phyloP scores from a whole-genome alignment of 352 stramenopile genomes.

The Phytophthora sp. region DNA sequence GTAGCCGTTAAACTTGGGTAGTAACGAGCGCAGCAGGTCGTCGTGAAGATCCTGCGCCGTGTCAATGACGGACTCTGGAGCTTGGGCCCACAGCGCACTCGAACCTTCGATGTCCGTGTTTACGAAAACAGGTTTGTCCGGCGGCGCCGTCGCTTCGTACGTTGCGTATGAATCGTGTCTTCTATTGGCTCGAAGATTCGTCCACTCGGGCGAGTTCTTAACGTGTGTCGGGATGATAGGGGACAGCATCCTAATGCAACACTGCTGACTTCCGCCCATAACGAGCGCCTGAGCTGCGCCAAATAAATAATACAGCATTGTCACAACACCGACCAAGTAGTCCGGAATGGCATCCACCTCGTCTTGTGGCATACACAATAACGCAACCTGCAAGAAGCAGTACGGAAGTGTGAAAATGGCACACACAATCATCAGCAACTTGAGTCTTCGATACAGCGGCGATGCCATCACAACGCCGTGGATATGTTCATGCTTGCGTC shows the following conservation, averaged over 20 bases:
- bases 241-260: constrained; percentile 56
- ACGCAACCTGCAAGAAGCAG: constrained; percentile 52
- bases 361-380: constrained; percentile 50
- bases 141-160: constrained; percentile 41
- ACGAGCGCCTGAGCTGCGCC: constrained; percentile 65
- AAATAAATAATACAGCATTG: constrained; percentile 75
- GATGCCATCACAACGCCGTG: constrained; percentile 72
- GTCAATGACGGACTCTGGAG: constrained; percentile 60
- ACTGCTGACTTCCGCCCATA: constrained; percentile 73
- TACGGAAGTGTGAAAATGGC: constrained; percentile 75
- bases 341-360: constrained; percentile 57
- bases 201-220: constrained; percentile 60
- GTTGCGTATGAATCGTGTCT: constrained; percentile 45
- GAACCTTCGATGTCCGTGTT: constrained; percentile 83
- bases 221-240: constrained; percentile 62
- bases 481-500: constrained; percentile 73
- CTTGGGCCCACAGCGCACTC: constrained; percentile 72
- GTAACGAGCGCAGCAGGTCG: constrained; percentile 55
- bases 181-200: constrained; percentile 36
- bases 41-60: constrained; percentile 68
- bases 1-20: constrained; percentile 67
- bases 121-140: constrained; percentile 68
- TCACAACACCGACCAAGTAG: constrained; percentile 59
- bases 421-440: constrained; percentile 71
- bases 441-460: constrained; percentile 69